These are phyloP conservation scores for Acmispon strigosus DNA, from an alignment of 306 rosid species.

Conservation along the genomic window DNA sequence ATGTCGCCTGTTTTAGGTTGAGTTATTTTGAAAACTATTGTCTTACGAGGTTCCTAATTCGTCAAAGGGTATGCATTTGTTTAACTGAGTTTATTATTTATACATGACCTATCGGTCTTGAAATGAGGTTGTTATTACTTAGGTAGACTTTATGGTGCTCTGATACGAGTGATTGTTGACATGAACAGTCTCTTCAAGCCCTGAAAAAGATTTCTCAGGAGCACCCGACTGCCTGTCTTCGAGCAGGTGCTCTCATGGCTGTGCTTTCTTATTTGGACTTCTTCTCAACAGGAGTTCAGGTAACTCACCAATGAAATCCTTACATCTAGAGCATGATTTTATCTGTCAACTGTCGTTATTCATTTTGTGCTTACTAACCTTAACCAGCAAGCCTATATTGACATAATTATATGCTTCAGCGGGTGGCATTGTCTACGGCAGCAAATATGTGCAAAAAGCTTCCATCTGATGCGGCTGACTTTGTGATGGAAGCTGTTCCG, in stretches of 20 bases:
- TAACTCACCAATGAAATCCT: conserved; percentile 15
- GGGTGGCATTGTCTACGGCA: conserved; percentile 95
- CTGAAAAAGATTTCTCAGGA: conserved; percentile 91
- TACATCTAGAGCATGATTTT: background rate
- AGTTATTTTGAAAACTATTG: background rate
- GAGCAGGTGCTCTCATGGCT: conserved; percentile 99
- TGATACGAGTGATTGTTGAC: conserved; percentile 26
- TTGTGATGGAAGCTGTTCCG: conserved; percentile 99
- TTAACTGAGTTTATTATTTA: background rate
- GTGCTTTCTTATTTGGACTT: conserved; percentile 91
- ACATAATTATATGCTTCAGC: conserved; percentile 36
- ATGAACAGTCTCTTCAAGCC: conserved; percentile 89
- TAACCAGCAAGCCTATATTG: background rate
- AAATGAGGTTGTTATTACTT: background rate
- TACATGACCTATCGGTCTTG: background rate
- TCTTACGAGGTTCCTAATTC: background rate
- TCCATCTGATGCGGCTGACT: conserved; percentile 95
- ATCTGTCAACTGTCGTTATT: background rate
- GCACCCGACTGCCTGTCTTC: conserved; percentile 88
- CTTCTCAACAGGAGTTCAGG: conserved; percentile 98
- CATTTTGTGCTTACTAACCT: background rate
- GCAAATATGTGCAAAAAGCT: conserved; percentile 99
- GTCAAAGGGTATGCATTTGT: background rate
- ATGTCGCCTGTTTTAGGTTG: background rate
- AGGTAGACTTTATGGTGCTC: background rate